These are phyloP conservation scores for Apostasia shenzhenica DNA, from an alignment of 106 monocot genomes.

Conservation along the genomic window DNA sequence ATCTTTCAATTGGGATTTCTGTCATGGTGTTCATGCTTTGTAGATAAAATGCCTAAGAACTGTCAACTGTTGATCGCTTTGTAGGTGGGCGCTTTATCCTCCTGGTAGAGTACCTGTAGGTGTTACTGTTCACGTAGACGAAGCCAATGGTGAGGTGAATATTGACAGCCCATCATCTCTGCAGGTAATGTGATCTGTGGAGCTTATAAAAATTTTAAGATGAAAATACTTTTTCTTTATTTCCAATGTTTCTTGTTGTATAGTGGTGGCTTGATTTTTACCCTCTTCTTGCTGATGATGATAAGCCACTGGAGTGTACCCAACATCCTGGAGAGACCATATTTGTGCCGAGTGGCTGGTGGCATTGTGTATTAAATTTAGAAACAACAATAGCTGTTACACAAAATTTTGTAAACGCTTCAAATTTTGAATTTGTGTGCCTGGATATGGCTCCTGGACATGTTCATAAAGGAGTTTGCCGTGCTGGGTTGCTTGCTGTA, in stretches of 20 bases:
- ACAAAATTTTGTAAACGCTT: slow-evolving; percentile 84
- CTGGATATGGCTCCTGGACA: slow-evolving; percentile 92
- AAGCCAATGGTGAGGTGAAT: slow-evolving; percentile 95
- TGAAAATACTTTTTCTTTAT: neutral
- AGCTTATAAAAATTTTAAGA: neutral
- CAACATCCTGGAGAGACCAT: slow-evolving; percentile 95
- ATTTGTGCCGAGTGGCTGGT: slow-evolving; percentile 99
- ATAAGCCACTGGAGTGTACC: slow-evolving; percentile 92
- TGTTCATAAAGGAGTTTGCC: slow-evolving; percentile 85
- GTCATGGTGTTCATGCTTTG: neutral
- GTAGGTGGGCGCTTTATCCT: slow-evolving; percentile 97
- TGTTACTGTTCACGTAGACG: slow-evolving; percentile 94
- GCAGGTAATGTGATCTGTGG: slow-evolving; percentile 44
- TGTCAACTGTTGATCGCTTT: slow-evolving; percentile 3
- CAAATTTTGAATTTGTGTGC: slow-evolving; percentile 85
- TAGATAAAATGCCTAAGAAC: neutral
- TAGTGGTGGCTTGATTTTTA: slow-evolving; percentile 99
- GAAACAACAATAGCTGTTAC: slow-evolving; percentile 94
- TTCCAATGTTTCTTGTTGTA: slow-evolving; percentile 6
- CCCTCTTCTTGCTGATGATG: slow-evolving; percentile 81
- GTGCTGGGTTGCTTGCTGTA: slow-evolving; percentile 87
- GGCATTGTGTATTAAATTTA: slow-evolving; percentile 97
- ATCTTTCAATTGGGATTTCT: neutral
- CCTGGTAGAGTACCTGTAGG: slow-evolving; percentile 93
- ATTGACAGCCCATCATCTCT: slow-evolving; percentile 90